Percentiles rank a stretch among this genome's conserved stretches.
These are phyloP conservation scores for Fusarium graminum DNA, from an alignment of 2,329 filamentous ascomycete genomes.

Conservation along the genomic window DNA sequence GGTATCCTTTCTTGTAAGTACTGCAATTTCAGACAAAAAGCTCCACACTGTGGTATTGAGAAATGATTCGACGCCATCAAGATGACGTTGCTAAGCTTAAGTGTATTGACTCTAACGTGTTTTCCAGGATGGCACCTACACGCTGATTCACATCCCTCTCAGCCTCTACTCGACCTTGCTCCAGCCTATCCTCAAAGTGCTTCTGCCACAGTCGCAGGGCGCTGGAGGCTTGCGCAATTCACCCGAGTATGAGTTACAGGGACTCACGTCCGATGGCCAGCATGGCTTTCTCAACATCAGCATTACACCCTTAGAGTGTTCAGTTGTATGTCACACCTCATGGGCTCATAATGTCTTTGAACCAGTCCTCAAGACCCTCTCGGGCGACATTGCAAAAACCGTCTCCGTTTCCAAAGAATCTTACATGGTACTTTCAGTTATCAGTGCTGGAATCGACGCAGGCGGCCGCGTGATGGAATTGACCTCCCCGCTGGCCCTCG, in stretches of 20 bases:
- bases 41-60: not conserved
- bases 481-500: constrained; percentile 89
- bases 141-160: constrained; percentile 90
- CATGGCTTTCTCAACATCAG: constrained; percentile 94
- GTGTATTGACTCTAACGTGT: constrained; percentile 52
- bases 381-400: constrained; percentile 62
- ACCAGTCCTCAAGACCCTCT: constrained; percentile 75
- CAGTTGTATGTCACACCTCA: constrained; percentile 84
- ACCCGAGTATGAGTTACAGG: constrained; percentile 58
- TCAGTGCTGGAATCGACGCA: constrained; percentile 89
- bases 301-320: constrained; percentile 92
- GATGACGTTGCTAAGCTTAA: not conserved
- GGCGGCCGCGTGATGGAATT: constrained; percentile 92
- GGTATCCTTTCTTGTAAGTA: constrained; percentile 69
- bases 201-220: constrained; percentile 74
- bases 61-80: not conserved
- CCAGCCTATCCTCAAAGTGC: constrained; percentile 86
- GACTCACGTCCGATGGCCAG: constrained; percentile 64
- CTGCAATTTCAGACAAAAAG: constrained; percentile 1
- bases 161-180: constrained; percentile 82
- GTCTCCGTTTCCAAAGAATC: constrained; percentile 85
- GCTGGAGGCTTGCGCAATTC: constrained; percentile 54
- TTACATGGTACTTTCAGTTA: constrained; percentile 90
- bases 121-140: constrained; percentile 83
- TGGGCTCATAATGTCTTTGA: constrained; percentile 82